A percentile compares a stretch with the other conserved stretches of the same genome.
These are phyloP conservation scores for Saccharomycopsis crataegensis DNA, from an alignment of 1,139 yeast genomes.

Conservation along the genomic window DNA sequence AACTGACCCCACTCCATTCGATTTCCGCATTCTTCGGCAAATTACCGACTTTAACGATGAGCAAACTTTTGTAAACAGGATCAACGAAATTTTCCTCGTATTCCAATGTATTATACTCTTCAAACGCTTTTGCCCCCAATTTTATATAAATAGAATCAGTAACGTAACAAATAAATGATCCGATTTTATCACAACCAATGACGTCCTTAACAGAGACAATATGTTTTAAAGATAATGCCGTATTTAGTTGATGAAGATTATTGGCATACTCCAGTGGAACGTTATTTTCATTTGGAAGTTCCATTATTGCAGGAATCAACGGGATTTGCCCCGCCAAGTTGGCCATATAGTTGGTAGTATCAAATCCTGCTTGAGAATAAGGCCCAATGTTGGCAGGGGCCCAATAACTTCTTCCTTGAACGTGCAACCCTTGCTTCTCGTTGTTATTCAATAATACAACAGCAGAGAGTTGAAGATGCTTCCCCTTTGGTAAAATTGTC, in stretches of 20 bases:
- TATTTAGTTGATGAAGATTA: conserved; percentile 30
- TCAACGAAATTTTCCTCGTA: conserved; percentile 24
- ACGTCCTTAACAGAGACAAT: conserved; percentile 54
- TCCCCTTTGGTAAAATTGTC: conserved; percentile 37
- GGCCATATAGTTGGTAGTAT: conserved; percentile 39
- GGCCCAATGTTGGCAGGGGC: conserved; percentile 98
- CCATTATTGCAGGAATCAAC: conserved; percentile 66
- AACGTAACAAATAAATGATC: conserved; percentile 49
- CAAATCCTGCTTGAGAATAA: conserved; percentile 75
- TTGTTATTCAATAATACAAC: conserved; percentile 26
- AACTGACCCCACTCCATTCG: conserved; percentile 72
- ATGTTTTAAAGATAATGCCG: conserved; percentile 64
- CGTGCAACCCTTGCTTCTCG: conserved; percentile 62
- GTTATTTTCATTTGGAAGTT: conserved; percentile 23
- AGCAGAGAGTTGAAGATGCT: conserved; percentile 52
- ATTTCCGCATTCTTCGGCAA: conserved; percentile 66
- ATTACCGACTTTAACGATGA: conserved; percentile 50
- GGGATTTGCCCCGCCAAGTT: conserved; percentile 93
- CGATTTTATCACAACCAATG: conserved; percentile 38
- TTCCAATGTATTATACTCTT: conserved; percentile 22
- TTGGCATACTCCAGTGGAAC: conserved; percentile 15
- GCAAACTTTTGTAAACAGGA: conserved; percentile 27
- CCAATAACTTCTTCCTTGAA: conserved; percentile 91
- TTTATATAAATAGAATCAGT: conserved; percentile 26
- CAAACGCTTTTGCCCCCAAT: conserved; percentile 11